Conservation (phyloP, 139 green algal species). For the Chlorella sp. region DNA sequence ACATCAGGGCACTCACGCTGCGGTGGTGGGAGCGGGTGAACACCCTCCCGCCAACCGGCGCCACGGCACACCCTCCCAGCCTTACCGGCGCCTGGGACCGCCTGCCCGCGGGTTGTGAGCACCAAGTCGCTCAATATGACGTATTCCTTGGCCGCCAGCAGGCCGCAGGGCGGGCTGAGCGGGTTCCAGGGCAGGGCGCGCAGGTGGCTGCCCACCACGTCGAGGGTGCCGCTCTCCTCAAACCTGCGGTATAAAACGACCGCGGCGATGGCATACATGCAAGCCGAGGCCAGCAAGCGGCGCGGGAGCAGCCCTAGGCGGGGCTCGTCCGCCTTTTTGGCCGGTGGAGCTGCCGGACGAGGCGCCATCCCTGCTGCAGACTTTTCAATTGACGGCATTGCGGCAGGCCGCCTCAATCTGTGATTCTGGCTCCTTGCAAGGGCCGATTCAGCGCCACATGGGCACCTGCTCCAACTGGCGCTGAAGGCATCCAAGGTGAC, state of each 20-base stretch:
- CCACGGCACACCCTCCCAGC: neutral
- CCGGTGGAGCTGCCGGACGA: neutral
- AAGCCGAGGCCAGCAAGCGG: neutral
- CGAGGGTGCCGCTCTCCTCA: neutral
- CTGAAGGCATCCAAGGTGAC: too few species aligned
- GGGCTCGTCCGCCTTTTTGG: neutral
- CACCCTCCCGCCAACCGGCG: too few species aligned
- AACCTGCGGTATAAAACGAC: slow-evolving; percentile 3
- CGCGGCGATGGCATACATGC: slow-evolving; percentile 13
- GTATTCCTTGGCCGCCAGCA: slow-evolving; percentile 47
- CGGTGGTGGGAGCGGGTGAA: neutral
- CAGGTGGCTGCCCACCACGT: slow-evolving; percentile 6
- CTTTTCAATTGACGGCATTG: neutral
- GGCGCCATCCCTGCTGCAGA: neutral
- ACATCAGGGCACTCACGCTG: neutral
- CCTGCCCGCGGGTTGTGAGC: slow-evolving; percentile 34
- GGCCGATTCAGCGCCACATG: too few species aligned
- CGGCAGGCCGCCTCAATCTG: neutral
- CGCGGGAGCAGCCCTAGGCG: neutral
- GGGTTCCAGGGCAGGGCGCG: slow-evolving; percentile 4
- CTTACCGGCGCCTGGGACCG: neutral
- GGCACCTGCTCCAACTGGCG: neutral
- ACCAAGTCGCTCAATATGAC: slow-evolving; percentile 40
- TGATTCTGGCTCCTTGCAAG: neutral
- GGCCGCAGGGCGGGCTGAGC: slow-evolving; percentile 38